phyloP scores from a whole-genome alignment of 2,329 filamentous ascomycete genomes.

The Nothophaeocryptopus gaeumannii region DNA sequence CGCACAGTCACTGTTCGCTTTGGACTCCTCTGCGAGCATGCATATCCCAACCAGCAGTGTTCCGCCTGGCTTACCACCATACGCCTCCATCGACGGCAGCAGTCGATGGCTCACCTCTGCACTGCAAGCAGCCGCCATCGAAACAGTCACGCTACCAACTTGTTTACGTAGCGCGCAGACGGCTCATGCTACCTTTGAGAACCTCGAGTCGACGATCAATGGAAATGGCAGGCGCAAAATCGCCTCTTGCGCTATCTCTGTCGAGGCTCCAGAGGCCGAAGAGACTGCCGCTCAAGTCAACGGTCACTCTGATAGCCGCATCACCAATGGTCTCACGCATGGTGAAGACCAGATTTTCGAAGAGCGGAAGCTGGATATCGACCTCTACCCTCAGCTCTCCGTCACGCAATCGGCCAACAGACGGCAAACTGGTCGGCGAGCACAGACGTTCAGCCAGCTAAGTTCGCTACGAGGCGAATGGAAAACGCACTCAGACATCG shows the following conservation, averaged over 20 bases:
- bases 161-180: constrained; percentile 55
- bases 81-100: constrained; percentile 56
- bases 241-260: constrained; percentile 68
- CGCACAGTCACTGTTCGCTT: constrained; percentile 66
- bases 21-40: constrained; percentile 70
- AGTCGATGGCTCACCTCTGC: constrained; percentile 81
- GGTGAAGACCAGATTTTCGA: constrained; percentile 14
- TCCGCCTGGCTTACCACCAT: constrained; percentile 54
- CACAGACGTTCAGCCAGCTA: constrained; percentile 42
- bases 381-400: constrained; percentile 26
- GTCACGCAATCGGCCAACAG: constrained; percentile 15
- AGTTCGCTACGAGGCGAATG: constrained; percentile 41
- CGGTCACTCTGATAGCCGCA: constrained; percentile 32
- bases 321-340: constrained; percentile 32
- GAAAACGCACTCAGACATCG: constrained; percentile 32
- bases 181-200: constrained; percentile 55
- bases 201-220: constrained; percentile 66
- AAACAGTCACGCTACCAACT: constrained; percentile 74
- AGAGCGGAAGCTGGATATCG: constrained; percentile 26
- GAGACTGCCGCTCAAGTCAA: constrained; percentile 27
- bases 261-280: constrained; percentile 43
- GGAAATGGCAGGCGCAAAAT: constrained; percentile 76
- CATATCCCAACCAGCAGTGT: constrained; percentile 72
- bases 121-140: constrained; percentile 70
- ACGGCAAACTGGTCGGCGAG: constrained; percentile 14